Evolutionary conservation across 1,284 basidiomycete species (phyloP).

Genomic region (Cryptococcus sp.): DNA sequence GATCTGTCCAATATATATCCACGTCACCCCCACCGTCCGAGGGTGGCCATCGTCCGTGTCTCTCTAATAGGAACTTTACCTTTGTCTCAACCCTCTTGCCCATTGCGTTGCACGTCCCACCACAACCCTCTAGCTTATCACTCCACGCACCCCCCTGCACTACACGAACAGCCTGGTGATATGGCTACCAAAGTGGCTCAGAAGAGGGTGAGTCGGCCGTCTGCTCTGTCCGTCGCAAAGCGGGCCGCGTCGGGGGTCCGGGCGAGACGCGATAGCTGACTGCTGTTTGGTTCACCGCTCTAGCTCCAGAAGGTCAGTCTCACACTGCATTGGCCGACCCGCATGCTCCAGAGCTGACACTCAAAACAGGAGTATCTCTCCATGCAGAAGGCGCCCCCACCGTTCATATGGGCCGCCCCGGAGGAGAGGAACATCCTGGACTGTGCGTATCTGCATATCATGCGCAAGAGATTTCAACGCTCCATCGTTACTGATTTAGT

Average conservation of each 20-base stretch:
- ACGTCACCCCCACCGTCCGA: neutral
- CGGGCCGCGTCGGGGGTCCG: too few species aligned
- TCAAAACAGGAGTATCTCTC: slow-evolving; percentile 82
- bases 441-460: slow-evolving; percentile 34
- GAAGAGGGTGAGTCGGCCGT: slow-evolving; percentile 42
- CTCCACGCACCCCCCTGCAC: too few species aligned
- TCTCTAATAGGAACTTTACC: neutral
- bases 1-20: too few species aligned
- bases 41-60: neutral
- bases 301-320: slow-evolving; percentile 44
- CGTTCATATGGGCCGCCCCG: slow-evolving; percentile 87
- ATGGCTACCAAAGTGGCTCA: slow-evolving; percentile 52
- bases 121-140: neutral
- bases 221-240: neutral
- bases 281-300: too few species aligned
- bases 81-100: neutral
- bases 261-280: too few species aligned
- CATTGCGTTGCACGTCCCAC: neutral
- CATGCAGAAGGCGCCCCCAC: slow-evolving; percentile 91
- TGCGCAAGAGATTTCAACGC: neutral
- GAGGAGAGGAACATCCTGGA: slow-evolving; percentile 91
- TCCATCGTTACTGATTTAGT: neutral
- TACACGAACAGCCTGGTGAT: neutral
- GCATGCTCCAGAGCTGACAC: slow-evolving; percentile 48
- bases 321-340: neutral